phyloP scores from a whole-genome alignment of 495 filamentous ascomycete genomes.

The Podospora australis region DNA sequence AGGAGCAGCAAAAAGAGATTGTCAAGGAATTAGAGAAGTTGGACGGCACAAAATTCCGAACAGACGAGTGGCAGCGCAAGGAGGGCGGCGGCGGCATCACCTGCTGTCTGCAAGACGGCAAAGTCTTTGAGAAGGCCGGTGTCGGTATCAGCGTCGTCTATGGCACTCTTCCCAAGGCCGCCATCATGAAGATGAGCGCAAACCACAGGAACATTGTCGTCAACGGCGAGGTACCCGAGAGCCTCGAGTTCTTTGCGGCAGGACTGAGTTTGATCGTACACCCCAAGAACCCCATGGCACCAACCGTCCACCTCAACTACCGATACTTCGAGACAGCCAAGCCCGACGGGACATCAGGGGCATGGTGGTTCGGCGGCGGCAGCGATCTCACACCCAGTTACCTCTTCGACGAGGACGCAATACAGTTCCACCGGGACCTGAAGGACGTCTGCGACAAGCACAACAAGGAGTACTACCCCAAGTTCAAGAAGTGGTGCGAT shows the following conservation, averaged over 20 bases:
- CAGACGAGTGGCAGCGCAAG: constrained; percentile 82
- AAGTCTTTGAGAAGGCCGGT: constrained; percentile 97
- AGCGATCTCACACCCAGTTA: constrained; percentile 91
- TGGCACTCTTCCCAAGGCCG: constrained; percentile 78
- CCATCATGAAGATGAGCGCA: constrained; percentile 87
- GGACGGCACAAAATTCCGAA: constrained; percentile 72
- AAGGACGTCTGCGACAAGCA: constrained; percentile 93
- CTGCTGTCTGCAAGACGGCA: constrained; percentile 90
- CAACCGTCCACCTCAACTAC: constrained; percentile 97
- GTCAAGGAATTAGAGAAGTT: constrained; percentile 71
- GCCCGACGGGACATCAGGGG: constrained; percentile 60
- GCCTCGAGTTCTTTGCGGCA: constrained; percentile 88
- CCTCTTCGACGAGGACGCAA: constrained; percentile 92
- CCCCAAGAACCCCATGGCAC: constrained; percentile 90
- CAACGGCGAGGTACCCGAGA: constrained; percentile 54
- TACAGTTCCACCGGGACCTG: constrained; percentile 91
- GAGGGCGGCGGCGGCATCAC: constrained; percentile 78
- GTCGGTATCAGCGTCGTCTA: constrained; percentile 95
- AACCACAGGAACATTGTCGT: constrained; percentile 88
- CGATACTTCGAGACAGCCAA: constrained; percentile 96
- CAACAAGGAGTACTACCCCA: constrained; percentile 84
- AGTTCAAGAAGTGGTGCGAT: constrained; percentile 98
- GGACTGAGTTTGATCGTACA: constrained; percentile 90
- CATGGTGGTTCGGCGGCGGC: constrained; percentile 98
- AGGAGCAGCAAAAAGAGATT: constrained; percentile 82